Evolutionary conservation across 2,329 filamentous ascomycete genomes (phyloP).

Genomic region (Rugonectria rugulosa): DNA sequence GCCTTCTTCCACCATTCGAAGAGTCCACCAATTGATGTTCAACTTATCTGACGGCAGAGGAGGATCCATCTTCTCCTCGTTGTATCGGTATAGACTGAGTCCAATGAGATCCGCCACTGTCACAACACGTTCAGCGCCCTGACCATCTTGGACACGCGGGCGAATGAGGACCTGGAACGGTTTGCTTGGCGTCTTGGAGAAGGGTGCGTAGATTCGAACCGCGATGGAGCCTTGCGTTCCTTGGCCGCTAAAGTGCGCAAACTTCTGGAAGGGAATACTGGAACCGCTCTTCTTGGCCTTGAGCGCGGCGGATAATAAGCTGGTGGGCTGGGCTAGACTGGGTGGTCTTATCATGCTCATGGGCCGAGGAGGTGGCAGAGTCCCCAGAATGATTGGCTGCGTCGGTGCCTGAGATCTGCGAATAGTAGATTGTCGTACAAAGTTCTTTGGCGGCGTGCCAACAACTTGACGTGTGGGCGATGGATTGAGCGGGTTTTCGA

Average conservation of each 20-base stretch:
- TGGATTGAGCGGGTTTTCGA: slow-evolving; percentile 64
- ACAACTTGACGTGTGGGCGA: slow-evolving; percentile 66
- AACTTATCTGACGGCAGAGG: slow-evolving; percentile 69
- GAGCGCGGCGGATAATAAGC: slow-evolving; percentile 74
- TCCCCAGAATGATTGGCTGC: slow-evolving; percentile 65
- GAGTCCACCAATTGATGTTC: slow-evolving; percentile 82
- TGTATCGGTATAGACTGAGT: slow-evolving; percentile 78
- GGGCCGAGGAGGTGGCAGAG: slow-evolving; percentile 75
- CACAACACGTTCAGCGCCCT: slow-evolving; percentile 66
- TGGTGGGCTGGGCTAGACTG: slow-evolving; percentile 74
- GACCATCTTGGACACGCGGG: slow-evolving; percentile 72
- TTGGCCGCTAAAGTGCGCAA: slow-evolving; percentile 78
- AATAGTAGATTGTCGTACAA: slow-evolving; percentile 69
- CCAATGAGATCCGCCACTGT: slow-evolving; percentile 85
- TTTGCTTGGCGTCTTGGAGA: slow-evolving; percentile 69
- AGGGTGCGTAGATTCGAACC: slow-evolving; percentile 80
- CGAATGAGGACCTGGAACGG: slow-evolving; percentile 77
- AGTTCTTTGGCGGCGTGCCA: slow-evolving; percentile 68
- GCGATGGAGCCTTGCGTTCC: slow-evolving; percentile 79
- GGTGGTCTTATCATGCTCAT: slow-evolving; percentile 68
- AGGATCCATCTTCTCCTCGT: slow-evolving; percentile 78
- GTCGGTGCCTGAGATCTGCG: slow-evolving; percentile 66
- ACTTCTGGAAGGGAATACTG: slow-evolving; percentile 77
- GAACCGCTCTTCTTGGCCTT: slow-evolving; percentile 75
- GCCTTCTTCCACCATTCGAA: slow-evolving; percentile 85